These are phyloP conservation scores for Anisogramma anomala DNA, from an alignment of 2,329 filamentous ascomycete genomes.

Conservation along the genomic window DNA sequence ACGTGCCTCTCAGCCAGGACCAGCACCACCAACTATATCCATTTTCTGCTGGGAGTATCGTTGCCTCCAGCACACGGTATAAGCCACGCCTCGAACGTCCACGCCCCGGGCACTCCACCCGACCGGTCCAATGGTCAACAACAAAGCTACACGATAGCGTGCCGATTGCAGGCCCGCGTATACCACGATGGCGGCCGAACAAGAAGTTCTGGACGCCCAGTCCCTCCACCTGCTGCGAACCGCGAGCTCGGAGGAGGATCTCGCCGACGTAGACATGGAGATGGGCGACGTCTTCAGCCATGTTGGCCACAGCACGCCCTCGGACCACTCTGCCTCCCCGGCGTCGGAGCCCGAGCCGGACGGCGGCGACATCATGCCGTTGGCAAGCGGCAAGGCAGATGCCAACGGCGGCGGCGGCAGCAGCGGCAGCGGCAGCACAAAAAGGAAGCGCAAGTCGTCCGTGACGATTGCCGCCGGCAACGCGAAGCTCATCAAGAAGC, in stretches of 20 bases:
- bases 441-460: slow-evolving; percentile 22
- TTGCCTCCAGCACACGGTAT: too few relatives aligned
- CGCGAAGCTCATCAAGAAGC: slow-evolving; percentile 38
- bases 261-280: slow-evolving; percentile 1
- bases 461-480: slow-evolving; percentile 23
- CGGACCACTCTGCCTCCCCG: slow-evolving; percentile 1
- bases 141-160: too few relatives aligned
- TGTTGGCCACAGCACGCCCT: slow-evolving; percentile 1
- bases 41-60: too few relatives aligned
- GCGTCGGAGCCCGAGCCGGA: background rate
- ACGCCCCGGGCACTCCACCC: too few relatives aligned
- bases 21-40: too few relatives aligned
- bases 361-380: background rate
- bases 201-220: background rate
- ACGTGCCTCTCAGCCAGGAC: too few relatives aligned
- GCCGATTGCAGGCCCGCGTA: background rate
- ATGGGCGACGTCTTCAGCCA: slow-evolving; percentile 3
- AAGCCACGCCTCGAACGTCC: too few relatives aligned
- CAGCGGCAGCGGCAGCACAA: background rate
- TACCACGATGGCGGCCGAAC: background rate
- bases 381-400: background rate
- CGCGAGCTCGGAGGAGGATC: background rate
- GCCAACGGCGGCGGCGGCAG: background rate
- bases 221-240: background rate
- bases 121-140: too few relatives aligned